phyloP scores from a whole-genome alignment of 2,329 filamentous ascomycete genomes.

The Alternaria infectoria region DNA sequence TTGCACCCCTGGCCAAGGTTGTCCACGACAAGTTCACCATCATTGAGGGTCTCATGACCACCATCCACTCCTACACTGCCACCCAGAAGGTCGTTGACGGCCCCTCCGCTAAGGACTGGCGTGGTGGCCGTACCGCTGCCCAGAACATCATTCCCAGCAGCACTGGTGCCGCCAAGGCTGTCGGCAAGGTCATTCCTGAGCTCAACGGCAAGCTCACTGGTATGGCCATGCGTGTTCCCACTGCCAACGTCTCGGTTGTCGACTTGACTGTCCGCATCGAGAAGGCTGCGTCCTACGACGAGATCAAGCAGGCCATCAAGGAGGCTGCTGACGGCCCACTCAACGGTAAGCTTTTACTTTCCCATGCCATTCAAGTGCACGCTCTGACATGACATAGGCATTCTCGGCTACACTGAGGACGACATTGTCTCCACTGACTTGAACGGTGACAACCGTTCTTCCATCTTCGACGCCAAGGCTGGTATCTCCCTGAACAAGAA shows the following conservation, averaged over 20 bases:
- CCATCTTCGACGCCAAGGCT: conserved; percentile 99
- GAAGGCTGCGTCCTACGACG: conserved; percentile 85
- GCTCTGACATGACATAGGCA: conserved; percentile 61
- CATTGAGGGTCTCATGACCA: conserved; percentile 99
- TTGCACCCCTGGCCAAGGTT: conserved; percentile 99
- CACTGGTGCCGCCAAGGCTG: conserved; percentile 99
- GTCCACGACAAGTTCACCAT: conserved; percentile 98
- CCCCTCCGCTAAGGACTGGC: conserved; percentile 98
- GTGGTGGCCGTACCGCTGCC: conserved; percentile 96
- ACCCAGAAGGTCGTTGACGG: conserved; percentile 99
- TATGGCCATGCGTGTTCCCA: conserved; percentile 99
- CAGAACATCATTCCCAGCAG: conserved; percentile 99
- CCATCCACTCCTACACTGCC: conserved; percentile 99
- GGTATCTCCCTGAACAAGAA: conserved; percentile 98
- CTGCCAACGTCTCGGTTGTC: conserved; percentile 98
- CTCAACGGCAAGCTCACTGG: conserved; percentile 99
- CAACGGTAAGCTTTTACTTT: conserved; percentile 70
- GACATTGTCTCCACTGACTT: conserved; percentile 93
- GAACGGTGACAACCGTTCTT: conserved; percentile 90
- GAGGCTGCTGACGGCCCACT: conserved; percentile 80
- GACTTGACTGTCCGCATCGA: conserved; percentile 93
- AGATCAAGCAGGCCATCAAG: conserved; percentile 92
- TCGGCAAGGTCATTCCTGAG: conserved; percentile 98
- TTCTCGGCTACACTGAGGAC: conserved; percentile 95
- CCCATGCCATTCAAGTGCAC: neutral